Evolutionary conservation across 139 green algal genomes (phyloP), one percentile per base, ranked within the genome.

Genomic region (Chlorella sp.): DNA sequence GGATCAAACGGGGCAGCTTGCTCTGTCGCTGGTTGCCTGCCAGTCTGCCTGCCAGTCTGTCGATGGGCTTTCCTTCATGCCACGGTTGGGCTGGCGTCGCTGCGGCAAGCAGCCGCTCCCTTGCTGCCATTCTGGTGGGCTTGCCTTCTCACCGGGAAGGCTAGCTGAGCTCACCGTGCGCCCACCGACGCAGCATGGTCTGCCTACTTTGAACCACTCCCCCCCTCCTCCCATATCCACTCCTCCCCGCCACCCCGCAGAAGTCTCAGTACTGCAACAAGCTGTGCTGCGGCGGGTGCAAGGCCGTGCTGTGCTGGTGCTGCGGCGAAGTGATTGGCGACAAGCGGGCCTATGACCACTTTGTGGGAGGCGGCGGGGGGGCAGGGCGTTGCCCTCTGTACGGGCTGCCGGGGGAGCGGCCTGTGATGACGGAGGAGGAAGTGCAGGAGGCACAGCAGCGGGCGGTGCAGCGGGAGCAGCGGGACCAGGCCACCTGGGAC

Each of bases 201-300:
- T 9, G 11, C n/a, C 11, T 34, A 1, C 26, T 34, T 1, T 1
- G 1, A 34, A 32, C 24, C 26, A 34, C 7, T 76, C 68, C 5
- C 34, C 24, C 26, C 22, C 24, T 4, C 11, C 2, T 76, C 26
- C 68, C 24, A 36, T 34, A 7, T 32, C 22, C 5, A 30, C 68
- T 4, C 68, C 36, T 1, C 68, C 68, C 34, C 18, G 32, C 36
- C 71, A 39, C 1, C 32, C 71, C 32, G 32, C 48, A 57, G 48
- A 57, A 57, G 48, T 57, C 48, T 57, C 71, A 78, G 71, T 78
- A 78, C 71, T 78, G 71, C 71, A 78, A 78, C 71, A 78, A 78
- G 71, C 32, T 78, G 32, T 39, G 16, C 14, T 78, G 71, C 32
- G 71, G 71, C 71, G 71, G 71, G 32, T 78, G 71, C 71, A 21